Percentiles rank a stretch among this genome's conserved stretches.
Conservation (phyloP, 768 basidiomycete species). For the Tulasnella sp. region DNA sequence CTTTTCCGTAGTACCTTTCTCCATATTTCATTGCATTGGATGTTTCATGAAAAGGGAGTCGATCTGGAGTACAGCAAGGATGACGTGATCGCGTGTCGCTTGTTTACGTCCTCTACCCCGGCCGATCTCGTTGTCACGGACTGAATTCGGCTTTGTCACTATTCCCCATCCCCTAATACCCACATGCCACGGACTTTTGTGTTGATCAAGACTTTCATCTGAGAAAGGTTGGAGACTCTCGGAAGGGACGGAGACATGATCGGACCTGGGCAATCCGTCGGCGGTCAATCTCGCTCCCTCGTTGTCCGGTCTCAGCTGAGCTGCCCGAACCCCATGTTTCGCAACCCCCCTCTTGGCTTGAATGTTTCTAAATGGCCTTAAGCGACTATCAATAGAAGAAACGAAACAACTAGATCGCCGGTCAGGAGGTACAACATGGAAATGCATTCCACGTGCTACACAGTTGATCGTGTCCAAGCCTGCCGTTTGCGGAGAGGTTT, state of each 20-base stretch:
- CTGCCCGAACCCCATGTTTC: constrained; percentile 1
- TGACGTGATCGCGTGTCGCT: constrained; percentile 2
- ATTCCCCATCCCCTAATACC: not conserved
- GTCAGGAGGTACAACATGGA: not conserved
- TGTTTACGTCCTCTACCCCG: constrained; percentile 7
- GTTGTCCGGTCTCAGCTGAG: not conserved
- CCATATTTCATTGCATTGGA: not conserved
- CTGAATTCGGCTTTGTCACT: not conserved
- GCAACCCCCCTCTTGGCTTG: not conserved
- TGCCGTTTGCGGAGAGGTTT: constrained; percentile 1
- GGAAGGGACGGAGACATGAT: not conserved
- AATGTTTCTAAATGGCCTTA: not conserved
- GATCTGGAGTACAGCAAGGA: not conserved
- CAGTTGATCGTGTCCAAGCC: not conserved
- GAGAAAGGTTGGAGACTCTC: not conserved
- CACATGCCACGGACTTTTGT: not conserved
- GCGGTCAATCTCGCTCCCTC: not conserved
- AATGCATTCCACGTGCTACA: not conserved
- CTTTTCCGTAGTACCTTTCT: not conserved
- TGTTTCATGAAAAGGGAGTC: not conserved
- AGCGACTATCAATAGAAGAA: not conserved
- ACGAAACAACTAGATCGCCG: not conserved
- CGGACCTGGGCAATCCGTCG: not conserved
- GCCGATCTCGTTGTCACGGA: constrained; percentile 3
- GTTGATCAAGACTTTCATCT: not conserved